These are phyloP conservation scores for Hondaea fermentalgiana DNA, from an alignment of 108 stramenopile genomes.

Conservation along the genomic window DNA sequence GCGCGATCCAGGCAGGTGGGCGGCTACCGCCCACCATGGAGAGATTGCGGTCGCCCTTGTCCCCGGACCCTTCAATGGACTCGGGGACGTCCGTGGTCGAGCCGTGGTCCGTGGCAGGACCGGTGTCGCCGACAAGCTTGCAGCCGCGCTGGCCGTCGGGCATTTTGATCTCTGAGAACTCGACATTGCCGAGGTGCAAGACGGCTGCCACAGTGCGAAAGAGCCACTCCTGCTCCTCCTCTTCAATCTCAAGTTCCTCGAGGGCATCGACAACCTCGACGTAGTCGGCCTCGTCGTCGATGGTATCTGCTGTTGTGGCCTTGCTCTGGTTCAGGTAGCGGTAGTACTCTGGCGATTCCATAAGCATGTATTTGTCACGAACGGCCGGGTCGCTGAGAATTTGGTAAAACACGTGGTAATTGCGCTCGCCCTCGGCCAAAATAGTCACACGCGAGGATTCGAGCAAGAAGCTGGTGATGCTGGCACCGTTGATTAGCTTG, in stretches of 20 bases:
- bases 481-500: constrained; percentile 66
- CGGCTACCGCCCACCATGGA: not conserved
- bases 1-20: not conserved
- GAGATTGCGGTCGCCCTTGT: not conserved
- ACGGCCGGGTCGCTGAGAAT: constrained; percentile 9
- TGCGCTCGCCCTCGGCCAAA: constrained; percentile 21
- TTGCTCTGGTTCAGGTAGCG: constrained; percentile 27
- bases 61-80: not conserved
- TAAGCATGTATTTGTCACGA: not conserved
- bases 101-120: constrained; percentile 15
- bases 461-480: constrained; percentile 37
- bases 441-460: constrained; percentile 35
- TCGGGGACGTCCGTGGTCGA: not conserved
- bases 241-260: not conserved
- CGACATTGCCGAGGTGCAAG: constrained; percentile 46
- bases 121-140: constrained; percentile 19
- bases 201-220: constrained; percentile 35
- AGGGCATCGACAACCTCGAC: not conserved
- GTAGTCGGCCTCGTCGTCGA: constrained; percentile 30
- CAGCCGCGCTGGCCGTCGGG: not conserved
- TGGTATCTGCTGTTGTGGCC: not conserved
- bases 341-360: constrained; percentile 24
- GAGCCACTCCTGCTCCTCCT: constrained; percentile 12
- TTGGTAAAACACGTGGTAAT: constrained; percentile 47
- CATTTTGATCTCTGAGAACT: constrained; percentile 46